A percentile compares a stretch with the other conserved stretches of the same genome.
Evolutionary conservation across 2,329 filamentous ascomycete genomes (phyloP).

Genomic region (Thermothelomyces thermophilus): DNA sequence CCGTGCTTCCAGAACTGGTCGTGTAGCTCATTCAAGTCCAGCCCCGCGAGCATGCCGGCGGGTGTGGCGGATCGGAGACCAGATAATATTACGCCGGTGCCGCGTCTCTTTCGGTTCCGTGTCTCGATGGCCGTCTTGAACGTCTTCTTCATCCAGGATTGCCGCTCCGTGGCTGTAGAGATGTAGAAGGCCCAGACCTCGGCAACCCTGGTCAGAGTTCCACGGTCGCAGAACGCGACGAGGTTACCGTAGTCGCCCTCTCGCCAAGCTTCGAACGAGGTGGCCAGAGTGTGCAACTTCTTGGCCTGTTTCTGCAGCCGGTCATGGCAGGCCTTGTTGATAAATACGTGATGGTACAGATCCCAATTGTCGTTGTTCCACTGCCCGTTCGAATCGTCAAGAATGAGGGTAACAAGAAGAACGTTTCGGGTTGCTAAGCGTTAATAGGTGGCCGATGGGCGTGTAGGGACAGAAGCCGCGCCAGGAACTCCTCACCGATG

Average conservation of each 20-base stretch:
- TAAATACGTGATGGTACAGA: constrained; percentile 47
- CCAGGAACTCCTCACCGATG: constrained; percentile 36
- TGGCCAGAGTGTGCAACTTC: constrained; percentile 35
- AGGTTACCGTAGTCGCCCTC: constrained; percentile 35
- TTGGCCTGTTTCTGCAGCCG: constrained; percentile 36
- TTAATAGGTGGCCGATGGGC: neutral
- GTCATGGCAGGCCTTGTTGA: constrained; percentile 33
- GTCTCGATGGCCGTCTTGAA: neutral
- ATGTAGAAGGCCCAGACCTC: constrained; percentile 6
- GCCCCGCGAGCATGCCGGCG: neutral
- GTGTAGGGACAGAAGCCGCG: neutral
- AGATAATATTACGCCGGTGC: neutral
- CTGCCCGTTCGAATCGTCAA: constrained; percentile 33
- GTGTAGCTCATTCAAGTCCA: neutral
- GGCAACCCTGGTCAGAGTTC: neutral
- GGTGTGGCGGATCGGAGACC: neutral
- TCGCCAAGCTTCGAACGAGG: constrained; percentile 39
- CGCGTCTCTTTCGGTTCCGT: neutral
- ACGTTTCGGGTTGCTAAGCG: constrained; percentile 44
- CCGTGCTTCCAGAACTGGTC: constrained; percentile 1
- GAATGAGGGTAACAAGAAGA: constrained; percentile 43
- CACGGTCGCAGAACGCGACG: constrained; percentile 6
- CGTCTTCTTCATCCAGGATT: neutral
- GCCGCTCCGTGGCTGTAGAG: neutral
- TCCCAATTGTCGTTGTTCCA: constrained; percentile 38